These are phyloP conservation scores for Stephanodiscus minutulus DNA, from an alignment of 108 stramenopile species.

Conservation along the genomic window DNA sequence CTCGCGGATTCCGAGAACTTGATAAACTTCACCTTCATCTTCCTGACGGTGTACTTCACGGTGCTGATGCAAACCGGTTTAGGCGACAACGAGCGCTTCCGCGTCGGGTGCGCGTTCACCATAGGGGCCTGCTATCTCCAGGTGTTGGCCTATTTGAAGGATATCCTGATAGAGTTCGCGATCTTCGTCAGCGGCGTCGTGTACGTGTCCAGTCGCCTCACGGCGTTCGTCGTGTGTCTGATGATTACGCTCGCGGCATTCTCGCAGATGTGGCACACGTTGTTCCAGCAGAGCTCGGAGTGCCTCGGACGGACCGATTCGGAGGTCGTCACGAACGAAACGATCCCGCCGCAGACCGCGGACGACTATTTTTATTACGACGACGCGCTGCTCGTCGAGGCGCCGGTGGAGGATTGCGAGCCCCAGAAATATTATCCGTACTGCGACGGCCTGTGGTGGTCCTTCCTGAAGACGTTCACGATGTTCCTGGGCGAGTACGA, in stretches of 20 bases:
- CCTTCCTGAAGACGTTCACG: constrained; percentile 78
- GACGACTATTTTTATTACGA: constrained; percentile 20
- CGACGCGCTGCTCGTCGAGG: background rate
- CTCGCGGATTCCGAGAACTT: constrained; percentile 69
- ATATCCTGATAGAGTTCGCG: constrained; percentile 79
- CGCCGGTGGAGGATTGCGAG: constrained; percentile 40
- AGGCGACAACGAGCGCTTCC: constrained; percentile 52
- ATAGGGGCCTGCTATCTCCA: constrained; percentile 68
- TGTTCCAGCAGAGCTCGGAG: constrained; percentile 58
- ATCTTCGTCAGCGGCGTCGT: constrained; percentile 81
- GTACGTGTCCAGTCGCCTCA: constrained; percentile 65
- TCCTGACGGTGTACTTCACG: constrained; percentile 64
- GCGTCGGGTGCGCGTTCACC: constrained; percentile 65
- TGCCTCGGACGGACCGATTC: constrained; percentile 28
- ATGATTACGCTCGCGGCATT: constrained; percentile 75
- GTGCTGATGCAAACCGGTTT: constrained; percentile 58
- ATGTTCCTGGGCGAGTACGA: constrained; percentile 77
- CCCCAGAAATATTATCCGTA: constrained; percentile 22
- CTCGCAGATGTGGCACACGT: constrained; percentile 80
- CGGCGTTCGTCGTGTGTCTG: constrained; percentile 73
- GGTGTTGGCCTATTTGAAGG: constrained; percentile 78
- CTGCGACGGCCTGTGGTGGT: constrained; percentile 37
- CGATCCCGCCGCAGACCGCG: background rate
- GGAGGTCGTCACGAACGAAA: background rate
- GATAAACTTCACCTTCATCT: constrained; percentile 72